These are phyloP conservation scores for Hibiscus syriacus DNA, from an alignment of 345 rosid species.

Conservation along the genomic window DNA sequence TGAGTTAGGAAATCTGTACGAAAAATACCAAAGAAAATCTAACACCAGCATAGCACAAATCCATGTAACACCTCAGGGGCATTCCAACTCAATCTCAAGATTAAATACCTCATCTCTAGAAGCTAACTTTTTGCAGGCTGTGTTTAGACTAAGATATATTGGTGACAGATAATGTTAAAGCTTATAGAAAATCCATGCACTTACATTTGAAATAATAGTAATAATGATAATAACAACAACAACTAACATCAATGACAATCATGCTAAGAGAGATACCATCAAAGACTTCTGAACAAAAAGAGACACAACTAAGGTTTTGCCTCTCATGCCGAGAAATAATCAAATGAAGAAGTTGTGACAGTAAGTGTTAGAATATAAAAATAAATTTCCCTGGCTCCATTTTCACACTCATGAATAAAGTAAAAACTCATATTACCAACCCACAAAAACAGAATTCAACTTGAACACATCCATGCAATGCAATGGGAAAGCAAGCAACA, in stretches of 20 bases:
- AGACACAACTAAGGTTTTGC: background rate
- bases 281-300: background rate
- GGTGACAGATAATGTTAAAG: background rate
- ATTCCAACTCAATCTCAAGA: background rate
- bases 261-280: background rate
- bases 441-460: background rate
- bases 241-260: background rate
- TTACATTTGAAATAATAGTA: background rate
- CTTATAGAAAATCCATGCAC: background rate
- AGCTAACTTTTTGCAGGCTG: background rate
- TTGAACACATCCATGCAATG: constrained; percentile 12
- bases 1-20: background rate
- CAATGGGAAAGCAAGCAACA: constrained; percentile 10
- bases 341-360: background rate
- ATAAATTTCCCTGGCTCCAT: background rate
- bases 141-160: background rate
- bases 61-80: background rate
- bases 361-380: background rate
- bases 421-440: background rate
- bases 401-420: background rate
- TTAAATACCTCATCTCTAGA: background rate
- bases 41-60: background rate
- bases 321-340: background rate
- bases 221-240: background rate
- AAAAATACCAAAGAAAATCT: background rate